phyloP scores from a whole-genome alignment of 164 flowering plant species.

The Piper longum region DNA sequence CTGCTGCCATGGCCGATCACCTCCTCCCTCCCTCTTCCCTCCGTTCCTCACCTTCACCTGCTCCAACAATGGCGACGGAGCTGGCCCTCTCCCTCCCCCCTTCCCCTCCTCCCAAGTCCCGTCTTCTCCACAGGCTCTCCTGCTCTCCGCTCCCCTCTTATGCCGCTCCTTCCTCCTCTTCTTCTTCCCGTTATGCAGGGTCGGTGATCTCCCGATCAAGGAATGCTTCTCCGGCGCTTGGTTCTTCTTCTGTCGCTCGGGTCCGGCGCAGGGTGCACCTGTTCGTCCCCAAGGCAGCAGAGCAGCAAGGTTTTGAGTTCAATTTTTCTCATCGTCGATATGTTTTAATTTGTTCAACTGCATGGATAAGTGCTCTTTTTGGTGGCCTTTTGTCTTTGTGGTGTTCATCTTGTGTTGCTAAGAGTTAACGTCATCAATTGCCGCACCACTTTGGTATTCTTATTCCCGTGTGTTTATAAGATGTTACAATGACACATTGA shows the following conservation, averaged over 20 bases:
- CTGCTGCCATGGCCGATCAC: background rate
- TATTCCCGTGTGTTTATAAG: background rate
- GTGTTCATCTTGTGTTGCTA: background rate
- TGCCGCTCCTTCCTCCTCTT: background rate
- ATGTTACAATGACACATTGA: background rate
- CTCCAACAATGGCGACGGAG: background rate
- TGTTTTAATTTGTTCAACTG: background rate
- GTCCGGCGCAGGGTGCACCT: slow-evolving; percentile 4
- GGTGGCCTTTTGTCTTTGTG: background rate
- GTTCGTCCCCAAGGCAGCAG: background rate
- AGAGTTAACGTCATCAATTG: background rate
- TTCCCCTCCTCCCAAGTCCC: background rate
- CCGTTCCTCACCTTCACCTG: background rate
- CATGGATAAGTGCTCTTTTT: background rate
- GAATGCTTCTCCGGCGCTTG: background rate
- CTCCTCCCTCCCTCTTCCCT: background rate
- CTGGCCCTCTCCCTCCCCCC: background rate
- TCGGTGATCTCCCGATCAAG: slow-evolving; percentile 1
- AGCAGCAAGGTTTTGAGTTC: slow-evolving; percentile 12
- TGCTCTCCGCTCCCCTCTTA: background rate
- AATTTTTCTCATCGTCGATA: background rate
- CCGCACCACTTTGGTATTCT: background rate
- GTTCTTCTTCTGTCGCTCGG: too few species aligned
- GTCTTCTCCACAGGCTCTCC: slow-evolving; percentile 6
- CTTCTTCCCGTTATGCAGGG: background rate